These are phyloP conservation scores for Plasmodium gallinaceum DNA, from an alignment of 169 alveolate species.

Conservation along the genomic window DNA sequence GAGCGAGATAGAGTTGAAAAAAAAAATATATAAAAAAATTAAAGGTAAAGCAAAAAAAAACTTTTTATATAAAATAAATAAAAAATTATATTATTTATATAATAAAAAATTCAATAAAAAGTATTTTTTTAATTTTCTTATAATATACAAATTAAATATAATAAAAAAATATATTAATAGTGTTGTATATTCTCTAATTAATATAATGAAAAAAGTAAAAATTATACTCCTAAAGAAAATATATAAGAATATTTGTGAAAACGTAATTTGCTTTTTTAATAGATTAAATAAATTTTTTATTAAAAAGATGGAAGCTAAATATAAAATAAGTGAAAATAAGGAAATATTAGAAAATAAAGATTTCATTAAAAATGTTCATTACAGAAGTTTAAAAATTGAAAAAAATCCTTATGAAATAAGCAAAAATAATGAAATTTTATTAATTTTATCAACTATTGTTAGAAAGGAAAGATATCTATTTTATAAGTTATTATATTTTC, in stretches of 20 bases:
- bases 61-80: conserved; percentile 20
- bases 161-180: conserved; percentile 12
- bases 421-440: conserved; percentile 24
- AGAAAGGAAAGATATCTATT: conserved; percentile 48
- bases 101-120: conserved; percentile 33
- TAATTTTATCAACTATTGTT: conserved; percentile 21
- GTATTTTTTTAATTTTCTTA: conserved; percentile 27
- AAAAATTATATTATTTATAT: conserved; percentile 25
- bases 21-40: conserved; percentile 1
- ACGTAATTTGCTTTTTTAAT: neutral
- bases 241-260: conserved; percentile 2
- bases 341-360: neutral
- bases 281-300: neutral
- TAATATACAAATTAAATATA: conserved; percentile 28
- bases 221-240: neutral
- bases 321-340: neutral
- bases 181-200: conserved; percentile 3
- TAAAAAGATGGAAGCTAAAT: neutral
- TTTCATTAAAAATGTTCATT: conserved; percentile 2
- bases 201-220: neutral
- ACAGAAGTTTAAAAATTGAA: neutral
- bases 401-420: neutral
- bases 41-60: conserved; percentile 7
- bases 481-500: conserved; percentile 67
- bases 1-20: conserved; percentile 5